Percentiles rank a stretch among this genome's conserved stretches.
Conservation (phyloP, 2,329 filamentous ascomycete genomes). For the Chrysoporthe deuterocubensis region DNA sequence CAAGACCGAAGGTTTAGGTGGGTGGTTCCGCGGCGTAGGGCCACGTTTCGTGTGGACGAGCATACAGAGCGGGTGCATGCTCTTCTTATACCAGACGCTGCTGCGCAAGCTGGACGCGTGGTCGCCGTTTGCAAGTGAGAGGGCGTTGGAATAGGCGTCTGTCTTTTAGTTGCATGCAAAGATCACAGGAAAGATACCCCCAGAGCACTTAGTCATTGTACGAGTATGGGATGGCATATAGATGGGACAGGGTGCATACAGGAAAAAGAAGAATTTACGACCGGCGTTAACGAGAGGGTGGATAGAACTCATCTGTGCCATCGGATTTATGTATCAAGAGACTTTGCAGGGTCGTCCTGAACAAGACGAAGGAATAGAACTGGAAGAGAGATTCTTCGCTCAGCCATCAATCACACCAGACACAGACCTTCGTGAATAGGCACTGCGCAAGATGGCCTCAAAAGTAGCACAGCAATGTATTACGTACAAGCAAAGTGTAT, state of each 20-base stretch:
- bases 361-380: background rate
- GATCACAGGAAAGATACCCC: slow-evolving; percentile 25
- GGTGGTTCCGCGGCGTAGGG: slow-evolving; percentile 94
- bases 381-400: slow-evolving; percentile 25
- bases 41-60: slow-evolving; percentile 96
- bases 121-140: slow-evolving; percentile 37
- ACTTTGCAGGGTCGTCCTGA: background rate
- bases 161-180: slow-evolving; percentile 9
- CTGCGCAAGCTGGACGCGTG: slow-evolving; percentile 73
- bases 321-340: slow-evolving; percentile 2
- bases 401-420: slow-evolving; percentile 16
- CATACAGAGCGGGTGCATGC: slow-evolving; percentile 94
- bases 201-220: slow-evolving; percentile 26
- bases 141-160: slow-evolving; percentile 3
- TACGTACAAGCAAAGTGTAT: too few species aligned
- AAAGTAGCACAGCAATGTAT: background rate
- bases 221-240: slow-evolving; percentile 27
- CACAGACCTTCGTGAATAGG: background rate
- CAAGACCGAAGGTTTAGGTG: slow-evolving; percentile 81
- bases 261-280: slow-evolving; percentile 15
- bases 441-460: background rate
- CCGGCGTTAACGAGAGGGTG: slow-evolving; percentile 22
- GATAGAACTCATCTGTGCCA: slow-evolving; percentile 22
- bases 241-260: slow-evolving; percentile 20
- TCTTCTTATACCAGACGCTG: slow-evolving; percentile 91